Base-by-base conservation (phyloP, 2,329 filamentous ascomycete genomes). In the Fusarium citri region DNA sequence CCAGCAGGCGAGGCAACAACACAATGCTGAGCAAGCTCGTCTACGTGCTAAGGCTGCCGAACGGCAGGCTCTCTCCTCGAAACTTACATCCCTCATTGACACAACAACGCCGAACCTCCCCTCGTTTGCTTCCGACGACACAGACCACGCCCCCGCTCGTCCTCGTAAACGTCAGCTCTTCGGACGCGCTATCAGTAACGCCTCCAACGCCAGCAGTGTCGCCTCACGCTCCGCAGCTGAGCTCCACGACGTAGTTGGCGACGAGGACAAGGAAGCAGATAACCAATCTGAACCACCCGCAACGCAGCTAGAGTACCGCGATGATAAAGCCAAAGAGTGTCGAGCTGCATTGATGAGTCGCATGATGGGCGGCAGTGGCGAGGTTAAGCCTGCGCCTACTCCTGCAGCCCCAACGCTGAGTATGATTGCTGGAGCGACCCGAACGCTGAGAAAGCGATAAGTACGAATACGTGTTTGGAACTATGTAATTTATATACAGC, bases 101-200 rank as follows among this genome's bases (percentile, higher is more conserved):
- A 77, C 77, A 1, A 64, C 72, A 25, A 69, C 68, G 5, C 60
- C 72, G 22, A 62, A 50, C 55, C 25, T 65, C 30, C 60, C 63
- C 20, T 71, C 64, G 15, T 69, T 68, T 20, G 55, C 61, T 7
- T 64, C 68, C 8, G 68, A 71, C 30, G 68, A 65, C 43, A 60
- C 51, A 11, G 64, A 70, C 43, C 59, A 55, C 37, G 48, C 64
- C 37, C 37, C 64, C 18, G 46, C 76, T 55, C 68, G 76, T 20
- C 71, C 78, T 56, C 70, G 82, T 3, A 80, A 83, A 54, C 84
- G 86, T 14, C 81, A 84, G 56, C 85, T 90, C 59, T 79, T 90
- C 5, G 88, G 88, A 8, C 85, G 88, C 14, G 88, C 86, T 5
- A 78, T 86, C 28, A 89, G 87, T 78, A 89, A 89, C 72, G 83